Percentiles rank a stretch among this genome's conserved stretches.
Conservation (phyloP, 2,329 filamentous ascomycete species). For the Arachnopeziza araneosa region DNA sequence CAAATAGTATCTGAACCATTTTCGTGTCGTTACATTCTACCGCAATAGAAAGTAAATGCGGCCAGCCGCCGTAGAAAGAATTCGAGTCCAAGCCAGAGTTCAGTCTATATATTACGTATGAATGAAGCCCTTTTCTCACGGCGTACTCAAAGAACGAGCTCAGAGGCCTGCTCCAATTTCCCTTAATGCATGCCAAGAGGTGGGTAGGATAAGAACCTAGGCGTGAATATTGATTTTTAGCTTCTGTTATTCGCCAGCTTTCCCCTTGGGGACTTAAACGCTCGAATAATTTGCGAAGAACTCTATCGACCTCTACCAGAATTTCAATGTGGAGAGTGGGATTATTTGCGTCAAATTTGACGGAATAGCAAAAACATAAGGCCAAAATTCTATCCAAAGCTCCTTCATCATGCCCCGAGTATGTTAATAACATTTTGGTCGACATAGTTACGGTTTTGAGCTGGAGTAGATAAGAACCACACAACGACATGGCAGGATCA, state of each 20-base stretch:
- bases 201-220: neutral
- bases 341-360: neutral
- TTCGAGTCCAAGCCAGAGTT: neutral
- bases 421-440: neutral
- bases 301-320: neutral
- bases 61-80: neutral
- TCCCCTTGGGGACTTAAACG: neutral
- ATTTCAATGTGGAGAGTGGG: neutral
- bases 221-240: neutral
- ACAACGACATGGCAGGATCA: neutral
- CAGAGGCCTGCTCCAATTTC: neutral
- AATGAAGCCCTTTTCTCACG: neutral
- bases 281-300: neutral
- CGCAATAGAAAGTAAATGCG: neutral
- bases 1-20: neutral
- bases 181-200: neutral
- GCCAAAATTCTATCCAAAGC: neutral
- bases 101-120: neutral
- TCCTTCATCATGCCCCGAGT: too few relatives aligned
- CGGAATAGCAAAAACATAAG: neutral
- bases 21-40: neutral
- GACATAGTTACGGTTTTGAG: neutral
- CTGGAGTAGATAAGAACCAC: neutral
- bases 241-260: neutral
- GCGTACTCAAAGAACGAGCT: neutral